Base-by-base conservation (phyloP, 768 basidiomycete genomes). In the Boletus patriciae region DNA sequence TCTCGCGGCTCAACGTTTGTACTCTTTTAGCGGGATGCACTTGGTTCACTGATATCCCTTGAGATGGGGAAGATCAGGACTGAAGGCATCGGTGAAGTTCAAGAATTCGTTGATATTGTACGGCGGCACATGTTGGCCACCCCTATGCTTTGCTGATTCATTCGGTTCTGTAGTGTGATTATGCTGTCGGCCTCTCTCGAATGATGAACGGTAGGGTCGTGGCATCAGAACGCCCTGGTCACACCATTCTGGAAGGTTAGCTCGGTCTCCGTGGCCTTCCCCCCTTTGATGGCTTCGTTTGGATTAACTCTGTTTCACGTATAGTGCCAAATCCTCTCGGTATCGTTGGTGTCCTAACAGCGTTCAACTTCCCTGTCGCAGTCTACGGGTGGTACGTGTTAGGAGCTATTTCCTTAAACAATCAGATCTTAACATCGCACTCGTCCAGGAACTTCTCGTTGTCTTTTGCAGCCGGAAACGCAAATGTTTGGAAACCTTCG, bases 311-410 rank as follows among this genome's bases (percentile, higher is more conserved):
- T 60, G 54, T 55, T 51, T 63, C 65, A 59, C 33, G 21, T 63
- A 11, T 70, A 94, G 92, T 96, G 4, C 90, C 95, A 10, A 97
- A 97, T 70, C 95, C 96, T 21, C 79, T 98, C 0, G 87, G 87
- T 11, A 77, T 85, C 3, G 78, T 88, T 10, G 85, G 78, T 31
- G 84, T 96, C 11, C 74, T 98, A 50, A 88, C 92, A 21, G 96
- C 96, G 0, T 98, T 97, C 79, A 98, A 98, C 72, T 98, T 98
- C 70, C 96, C 96, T 11, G 86, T 92, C 42, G 94, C 94, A 34
- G 92, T 95, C 43, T 93, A 92, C 71, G 92, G 92, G 61, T 94
- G 92, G 92, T 88, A 72, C 40, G 76, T 65, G 41, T 46, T 38
- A 58, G 41, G n/a, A 37, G 36, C 27, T 42, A 54, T 18, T 23